These are phyloP conservation scores for Protomyces pachydermus DNA, from an alignment of 1,139 yeast genomes.

Conservation along the genomic window DNA sequence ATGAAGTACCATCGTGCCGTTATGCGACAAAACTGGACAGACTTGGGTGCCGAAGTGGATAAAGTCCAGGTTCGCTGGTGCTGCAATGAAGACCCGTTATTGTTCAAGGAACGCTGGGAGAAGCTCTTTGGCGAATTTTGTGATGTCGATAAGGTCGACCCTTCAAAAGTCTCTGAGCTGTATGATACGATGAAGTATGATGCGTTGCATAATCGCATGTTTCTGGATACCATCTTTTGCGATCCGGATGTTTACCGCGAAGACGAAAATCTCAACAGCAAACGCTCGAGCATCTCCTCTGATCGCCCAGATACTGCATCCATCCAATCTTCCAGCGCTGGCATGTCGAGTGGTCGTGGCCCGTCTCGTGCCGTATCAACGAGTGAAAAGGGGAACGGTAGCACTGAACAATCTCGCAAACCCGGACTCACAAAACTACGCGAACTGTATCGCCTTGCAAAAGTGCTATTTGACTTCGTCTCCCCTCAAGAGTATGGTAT, in stretches of 20 bases:
- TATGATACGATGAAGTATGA: slow-evolving; percentile 99
- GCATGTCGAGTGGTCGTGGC: slow-evolving; percentile 4
- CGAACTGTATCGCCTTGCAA: slow-evolving; percentile 82
- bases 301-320: slow-evolving; percentile 12
- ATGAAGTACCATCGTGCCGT: slow-evolving; percentile 88
- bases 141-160: slow-evolving; percentile 93
- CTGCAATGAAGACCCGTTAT: slow-evolving; percentile 86
- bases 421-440: slow-evolving; percentile 45
- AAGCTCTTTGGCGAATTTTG: slow-evolving; percentile 89
- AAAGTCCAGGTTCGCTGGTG: slow-evolving; percentile 84
- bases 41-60: slow-evolving; percentile 53
- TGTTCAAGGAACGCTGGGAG: slow-evolving; percentile 96
- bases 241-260: slow-evolving; percentile 49
- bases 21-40: slow-evolving; percentile 72
- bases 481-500: slow-evolving; percentile 99
- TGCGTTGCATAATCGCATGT: slow-evolving; percentile 89
- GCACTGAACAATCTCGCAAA: slow-evolving; percentile 20
- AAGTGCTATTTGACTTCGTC: slow-evolving; percentile 89
- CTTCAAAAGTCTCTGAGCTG: slow-evolving; percentile 90
- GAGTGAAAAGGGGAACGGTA: slow-evolving; percentile 11
- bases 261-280: slow-evolving; percentile 9
- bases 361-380: neutral
- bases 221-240: slow-evolving; percentile 73
- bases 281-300: slow-evolving; percentile 16
- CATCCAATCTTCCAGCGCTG: slow-evolving; percentile 6